Conservation (phyloP, 1,284 basidiomycete genomes). For the Mycosarcoma maydis region DNA sequence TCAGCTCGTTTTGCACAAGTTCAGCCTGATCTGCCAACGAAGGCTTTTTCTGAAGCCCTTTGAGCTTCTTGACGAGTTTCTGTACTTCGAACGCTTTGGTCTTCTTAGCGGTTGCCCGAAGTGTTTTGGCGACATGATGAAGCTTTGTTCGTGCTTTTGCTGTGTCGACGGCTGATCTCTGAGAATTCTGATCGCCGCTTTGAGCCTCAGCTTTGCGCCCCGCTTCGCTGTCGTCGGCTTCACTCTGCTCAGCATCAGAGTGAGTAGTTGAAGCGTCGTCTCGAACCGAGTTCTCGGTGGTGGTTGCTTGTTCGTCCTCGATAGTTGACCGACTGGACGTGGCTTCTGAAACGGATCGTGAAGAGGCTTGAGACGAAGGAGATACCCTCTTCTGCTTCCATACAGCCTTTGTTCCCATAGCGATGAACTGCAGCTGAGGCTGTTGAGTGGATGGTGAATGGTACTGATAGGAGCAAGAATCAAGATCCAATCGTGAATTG, state of each 20-base stretch:
- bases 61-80: slow-evolving; percentile 83
- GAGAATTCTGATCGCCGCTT: background rate
- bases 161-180: slow-evolving; percentile 9
- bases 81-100: slow-evolving; percentile 83
- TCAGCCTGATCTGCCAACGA: slow-evolving; percentile 59
- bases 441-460: too few relatives aligned
- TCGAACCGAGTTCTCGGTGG: background rate
- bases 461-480: too few relatives aligned
- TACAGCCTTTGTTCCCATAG: slow-evolving; percentile 7
- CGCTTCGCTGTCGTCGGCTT: background rate
- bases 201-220: background rate
- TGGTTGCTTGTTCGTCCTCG: slow-evolving; percentile 6
- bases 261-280: background rate
- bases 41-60: slow-evolving; percentile 70
- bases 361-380: background rate
- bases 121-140: slow-evolving; percentile 76
- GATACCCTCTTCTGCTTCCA: background rate
- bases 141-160: slow-evolving; percentile 36
- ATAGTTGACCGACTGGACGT: slow-evolving; percentile 24
- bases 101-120: slow-evolving; percentile 79
- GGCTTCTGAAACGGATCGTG: slow-evolving; percentile 14
- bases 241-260: background rate
- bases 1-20: slow-evolving; percentile 73
- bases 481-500: too few relatives aligned
- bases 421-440: background rate